phyloP scores from a whole-genome alignment of 2,329 filamentous ascomycete species.

The Fusarium circinatum region DNA sequence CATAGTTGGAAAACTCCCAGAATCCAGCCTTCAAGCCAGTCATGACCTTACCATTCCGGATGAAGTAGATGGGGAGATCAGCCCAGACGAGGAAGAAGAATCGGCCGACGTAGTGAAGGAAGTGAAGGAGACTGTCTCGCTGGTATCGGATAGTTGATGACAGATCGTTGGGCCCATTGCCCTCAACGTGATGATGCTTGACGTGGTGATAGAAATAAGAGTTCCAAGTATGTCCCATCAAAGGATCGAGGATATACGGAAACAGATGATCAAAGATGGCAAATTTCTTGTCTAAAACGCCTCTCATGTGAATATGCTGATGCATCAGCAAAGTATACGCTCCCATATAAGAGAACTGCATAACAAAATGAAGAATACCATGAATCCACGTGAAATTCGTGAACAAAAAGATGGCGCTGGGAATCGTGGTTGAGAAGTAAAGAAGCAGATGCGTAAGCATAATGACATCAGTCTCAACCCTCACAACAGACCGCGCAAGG shows the following conservation, averaged over 20 bases:
- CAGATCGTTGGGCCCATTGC: constrained; percentile 80
- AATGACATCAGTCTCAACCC: constrained; percentile 76
- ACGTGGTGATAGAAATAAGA: constrained; percentile 88
- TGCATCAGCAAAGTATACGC: constrained; percentile 85
- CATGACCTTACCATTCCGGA: constrained; percentile 66
- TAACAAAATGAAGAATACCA: constrained; percentile 70
- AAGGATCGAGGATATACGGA: constrained; percentile 77
- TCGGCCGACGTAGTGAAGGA: constrained; percentile 76
- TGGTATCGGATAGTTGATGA: constrained; percentile 82
- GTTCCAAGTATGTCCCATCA: constrained; percentile 88
- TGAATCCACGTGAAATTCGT: constrained; percentile 74
- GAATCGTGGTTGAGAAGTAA: constrained; percentile 75
- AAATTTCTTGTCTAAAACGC: constrained; percentile 68
- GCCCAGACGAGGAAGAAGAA: constrained; percentile 81
- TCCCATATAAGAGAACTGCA: constrained; percentile 76
- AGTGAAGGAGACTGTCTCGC: constrained; percentile 72
- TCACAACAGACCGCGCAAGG: constrained; percentile 66
- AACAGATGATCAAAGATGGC: constrained; percentile 70
- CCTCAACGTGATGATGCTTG: constrained; percentile 86
- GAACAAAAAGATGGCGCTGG: constrained; percentile 74
- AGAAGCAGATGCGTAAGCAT: constrained; percentile 81
- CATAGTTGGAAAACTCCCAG: constrained; percentile 72
- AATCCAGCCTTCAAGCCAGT: constrained; percentile 65
- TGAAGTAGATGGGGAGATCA: constrained; percentile 79
- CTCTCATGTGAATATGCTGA: constrained; percentile 83